phyloP scores from a whole-genome alignment of 768 basidiomycete species.

The Pholiota microspora region DNA sequence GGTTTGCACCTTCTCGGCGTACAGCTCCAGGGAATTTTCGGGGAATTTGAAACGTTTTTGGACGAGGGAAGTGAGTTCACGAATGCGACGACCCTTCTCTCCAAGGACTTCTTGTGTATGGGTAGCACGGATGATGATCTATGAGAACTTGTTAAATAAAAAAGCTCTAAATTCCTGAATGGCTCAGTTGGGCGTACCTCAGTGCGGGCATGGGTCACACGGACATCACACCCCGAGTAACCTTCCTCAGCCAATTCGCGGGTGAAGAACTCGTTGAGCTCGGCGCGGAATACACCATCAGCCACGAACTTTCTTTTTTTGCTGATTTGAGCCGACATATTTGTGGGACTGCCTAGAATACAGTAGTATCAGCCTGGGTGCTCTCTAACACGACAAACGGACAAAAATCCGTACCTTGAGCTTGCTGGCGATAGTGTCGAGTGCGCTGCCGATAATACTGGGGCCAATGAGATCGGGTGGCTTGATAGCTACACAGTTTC shows the following conservation, averaged over 20 bases:
- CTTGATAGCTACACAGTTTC: slow-evolving; percentile 31
- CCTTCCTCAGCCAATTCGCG: slow-evolving; percentile 98
- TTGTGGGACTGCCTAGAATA: slow-evolving; percentile 19
- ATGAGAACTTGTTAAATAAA: slow-evolving; percentile 4
- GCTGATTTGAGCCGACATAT: slow-evolving; percentile 87
- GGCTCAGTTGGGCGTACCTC: slow-evolving; percentile 52
- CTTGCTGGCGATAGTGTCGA: slow-evolving; percentile 27
- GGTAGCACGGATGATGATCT: slow-evolving; percentile 99
- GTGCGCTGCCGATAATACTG: slow-evolving; percentile 21
- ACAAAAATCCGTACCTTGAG: slow-evolving; percentile 25
- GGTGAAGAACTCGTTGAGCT: slow-evolving; percentile 98
- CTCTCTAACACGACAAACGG: not conserved
- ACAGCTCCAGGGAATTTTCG: slow-evolving; percentile 97
- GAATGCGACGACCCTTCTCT: slow-evolving; percentile 98
- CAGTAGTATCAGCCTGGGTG: not conserved
- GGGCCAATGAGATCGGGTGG: slow-evolving; percentile 23
- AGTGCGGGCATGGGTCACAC: slow-evolving; percentile 98
- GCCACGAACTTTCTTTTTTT: slow-evolving; percentile 99
- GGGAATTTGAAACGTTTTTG: slow-evolving; percentile 99
- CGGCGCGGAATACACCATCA: slow-evolving; percentile 98
- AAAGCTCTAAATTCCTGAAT: not conserved
- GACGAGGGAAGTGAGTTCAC: slow-evolving; percentile 96
- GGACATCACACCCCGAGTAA: slow-evolving; percentile 99
- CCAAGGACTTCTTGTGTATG: slow-evolving; percentile 99
- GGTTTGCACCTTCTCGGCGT: slow-evolving; percentile 99